Conservation (phyloP, 2,329 filamentous ascomycete species). For the Ceratocystis harringtonii region DNA sequence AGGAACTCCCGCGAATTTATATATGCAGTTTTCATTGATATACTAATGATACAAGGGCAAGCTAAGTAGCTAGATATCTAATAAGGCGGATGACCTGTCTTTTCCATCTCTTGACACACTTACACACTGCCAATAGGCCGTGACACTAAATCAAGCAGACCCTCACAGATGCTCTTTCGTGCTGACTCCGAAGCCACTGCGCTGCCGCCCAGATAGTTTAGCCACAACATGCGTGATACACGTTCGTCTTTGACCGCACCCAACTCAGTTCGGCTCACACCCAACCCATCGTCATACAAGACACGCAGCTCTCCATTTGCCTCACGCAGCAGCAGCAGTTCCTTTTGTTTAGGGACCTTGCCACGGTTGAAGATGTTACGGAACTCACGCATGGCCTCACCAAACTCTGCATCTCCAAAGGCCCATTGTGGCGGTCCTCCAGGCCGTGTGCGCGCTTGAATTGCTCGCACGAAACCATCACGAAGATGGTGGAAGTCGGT, state of each 20-base stretch:
- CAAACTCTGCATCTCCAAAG: conserved; percentile 60
- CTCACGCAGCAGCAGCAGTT: conserved; percentile 59
- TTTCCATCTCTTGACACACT: background rate
- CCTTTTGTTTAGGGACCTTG: conserved; percentile 64
- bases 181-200: conserved; percentile 76
- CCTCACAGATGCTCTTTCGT: conserved; percentile 68
- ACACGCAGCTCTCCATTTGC: conserved; percentile 49
- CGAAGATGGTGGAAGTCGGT: conserved; percentile 89
- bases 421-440: conserved; percentile 31
- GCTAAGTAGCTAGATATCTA: conserved; percentile 30
- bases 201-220: conserved; percentile 76
- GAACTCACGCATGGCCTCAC: conserved; percentile 58
- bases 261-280: conserved; percentile 37
- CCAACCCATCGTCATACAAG: conserved; percentile 44
- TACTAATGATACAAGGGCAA: conserved; percentile 30
- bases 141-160: conserved; percentile 75
- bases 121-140: conserved; percentile 72
- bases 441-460: conserved; percentile 53
- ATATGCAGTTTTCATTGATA: conserved; percentile 14
- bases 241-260: conserved; percentile 66
- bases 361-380: conserved; percentile 68
- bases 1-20: conserved; percentile 18
- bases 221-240: conserved; percentile 67
- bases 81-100: no score
- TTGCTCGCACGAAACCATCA: conserved; percentile 77